These are phyloP conservation scores for Brassica balearica DNA, from an alignment of 441 rosid genomes.

Conservation along the genomic window DNA sequence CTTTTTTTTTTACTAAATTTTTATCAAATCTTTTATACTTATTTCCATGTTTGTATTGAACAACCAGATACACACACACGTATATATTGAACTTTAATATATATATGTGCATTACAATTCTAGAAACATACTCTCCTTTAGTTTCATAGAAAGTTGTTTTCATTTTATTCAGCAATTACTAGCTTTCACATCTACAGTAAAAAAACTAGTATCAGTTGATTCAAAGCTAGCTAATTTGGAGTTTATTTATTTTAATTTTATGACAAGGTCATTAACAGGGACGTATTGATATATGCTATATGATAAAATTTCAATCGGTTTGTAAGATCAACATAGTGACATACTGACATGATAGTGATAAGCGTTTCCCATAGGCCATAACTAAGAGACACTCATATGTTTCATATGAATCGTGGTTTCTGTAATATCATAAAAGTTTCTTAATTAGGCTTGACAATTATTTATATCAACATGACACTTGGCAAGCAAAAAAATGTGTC, in stretches of 20 bases:
- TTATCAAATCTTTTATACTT: too few relatives aligned
- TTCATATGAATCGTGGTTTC: background rate
- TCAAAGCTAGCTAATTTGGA: background rate
- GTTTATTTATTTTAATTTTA: background rate
- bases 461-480: constrained; percentile 7
- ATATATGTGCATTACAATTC: background rate
- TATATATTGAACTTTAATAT: too few relatives aligned
- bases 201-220: background rate
- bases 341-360: constrained; percentile 7
- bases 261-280: background rate
- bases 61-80: too few relatives aligned
- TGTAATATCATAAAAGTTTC: background rate
- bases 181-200: background rate
- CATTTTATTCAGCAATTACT: background rate
- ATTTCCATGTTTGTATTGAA: too few relatives aligned
- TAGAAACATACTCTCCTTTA: background rate
- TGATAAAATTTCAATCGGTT: background rate
- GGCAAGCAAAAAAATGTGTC: constrained; percentile 6
- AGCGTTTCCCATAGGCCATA: background rate
- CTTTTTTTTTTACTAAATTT: too few relatives aligned
- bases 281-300: background rate
- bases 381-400: constrained; percentile 11
- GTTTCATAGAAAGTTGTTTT: background rate
- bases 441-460: constrained; percentile 14
- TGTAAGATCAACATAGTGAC: background rate